Percentiles rank a stretch among this genome's conserved stretches.
These are phyloP conservation scores for Cyclotella baltica DNA, from an alignment of 108 stramenopile genomes.

Conservation along the genomic window DNA sequence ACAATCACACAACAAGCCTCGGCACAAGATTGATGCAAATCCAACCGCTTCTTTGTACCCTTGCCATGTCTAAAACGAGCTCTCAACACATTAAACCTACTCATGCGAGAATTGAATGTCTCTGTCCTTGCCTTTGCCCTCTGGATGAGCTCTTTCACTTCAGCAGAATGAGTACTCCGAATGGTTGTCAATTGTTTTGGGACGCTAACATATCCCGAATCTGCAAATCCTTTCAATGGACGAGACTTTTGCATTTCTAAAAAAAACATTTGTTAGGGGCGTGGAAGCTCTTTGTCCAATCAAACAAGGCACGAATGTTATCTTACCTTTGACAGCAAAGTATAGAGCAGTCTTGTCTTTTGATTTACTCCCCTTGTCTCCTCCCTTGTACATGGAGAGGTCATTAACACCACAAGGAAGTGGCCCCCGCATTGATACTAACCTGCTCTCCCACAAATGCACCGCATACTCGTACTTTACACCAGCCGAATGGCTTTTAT, in stretches of 20 bases:
- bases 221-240: neutral
- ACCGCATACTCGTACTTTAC: neutral
- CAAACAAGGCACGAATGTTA: neutral
- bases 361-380: neutral
- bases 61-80: slow-evolving; percentile 30
- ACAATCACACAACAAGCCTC: slow-evolving; percentile 55
- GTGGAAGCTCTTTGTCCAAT: too few relatives aligned
- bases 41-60: slow-evolving; percentile 11
- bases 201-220: neutral
- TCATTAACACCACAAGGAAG: slow-evolving; percentile 42
- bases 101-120: slow-evolving; percentile 47
- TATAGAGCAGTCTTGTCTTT: neutral
- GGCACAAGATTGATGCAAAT: slow-evolving; percentile 37
- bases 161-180: neutral
- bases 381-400: slow-evolving; percentile 31
- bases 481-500: neutral
- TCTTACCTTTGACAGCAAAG: neutral
- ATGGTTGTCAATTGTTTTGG: neutral
- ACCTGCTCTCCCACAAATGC: neutral
- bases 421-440: slow-evolving; percentile 57
- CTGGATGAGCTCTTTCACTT: neutral
- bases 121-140: slow-evolving; percentile 45
- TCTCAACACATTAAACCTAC: slow-evolving; percentile 32
- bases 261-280: too few relatives aligned
- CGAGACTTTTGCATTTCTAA: neutral